phyloP scores from a whole-genome alignment of 179 eudicot genomes.

The Silene vulgaris region DNA sequence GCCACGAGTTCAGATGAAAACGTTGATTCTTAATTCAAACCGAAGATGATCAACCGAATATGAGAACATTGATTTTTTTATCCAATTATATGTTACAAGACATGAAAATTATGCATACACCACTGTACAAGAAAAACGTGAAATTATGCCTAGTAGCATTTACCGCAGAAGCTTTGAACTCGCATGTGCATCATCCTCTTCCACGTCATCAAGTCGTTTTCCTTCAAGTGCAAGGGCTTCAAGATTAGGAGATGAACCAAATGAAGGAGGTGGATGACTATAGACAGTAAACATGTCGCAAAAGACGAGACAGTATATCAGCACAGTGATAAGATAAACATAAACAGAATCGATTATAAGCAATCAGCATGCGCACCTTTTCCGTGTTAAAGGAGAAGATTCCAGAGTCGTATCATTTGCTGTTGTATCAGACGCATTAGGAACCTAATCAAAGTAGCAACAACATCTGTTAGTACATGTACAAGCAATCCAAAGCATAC shows the following conservation, averaged over 20 bases:
- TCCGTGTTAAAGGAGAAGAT: slow-evolving; percentile 29
- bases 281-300: slow-evolving; percentile 23
- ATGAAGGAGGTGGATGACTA: slow-evolving; percentile 48
- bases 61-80: no score
- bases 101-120: not conserved
- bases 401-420: slow-evolving; percentile 34
- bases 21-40: no score
- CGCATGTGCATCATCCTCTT: not conserved
- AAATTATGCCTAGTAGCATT: slow-evolving; percentile 21
- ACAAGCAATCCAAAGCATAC: not conserved
- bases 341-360: slow-evolving; percentile 16
- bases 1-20: no score
- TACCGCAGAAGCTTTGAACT: slow-evolving; percentile 45
- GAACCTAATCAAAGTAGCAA: slow-evolving; percentile 37
- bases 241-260: not conserved
- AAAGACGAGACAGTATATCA: slow-evolving; percentile 12
- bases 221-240: slow-evolving; percentile 5
- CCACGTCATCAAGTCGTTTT: not conserved
- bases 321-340: slow-evolving; percentile 4
- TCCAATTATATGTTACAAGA: not conserved
- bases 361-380: slow-evolving; percentile 29
- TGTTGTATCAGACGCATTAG: slow-evolving; percentile 37
- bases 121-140: not conserved
- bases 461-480: not conserved
- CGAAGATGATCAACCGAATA: no score